These are phyloP conservation scores for Gossypium turneri DNA, from an alignment of 345 rosid genomes.

Conservation along the genomic window DNA sequence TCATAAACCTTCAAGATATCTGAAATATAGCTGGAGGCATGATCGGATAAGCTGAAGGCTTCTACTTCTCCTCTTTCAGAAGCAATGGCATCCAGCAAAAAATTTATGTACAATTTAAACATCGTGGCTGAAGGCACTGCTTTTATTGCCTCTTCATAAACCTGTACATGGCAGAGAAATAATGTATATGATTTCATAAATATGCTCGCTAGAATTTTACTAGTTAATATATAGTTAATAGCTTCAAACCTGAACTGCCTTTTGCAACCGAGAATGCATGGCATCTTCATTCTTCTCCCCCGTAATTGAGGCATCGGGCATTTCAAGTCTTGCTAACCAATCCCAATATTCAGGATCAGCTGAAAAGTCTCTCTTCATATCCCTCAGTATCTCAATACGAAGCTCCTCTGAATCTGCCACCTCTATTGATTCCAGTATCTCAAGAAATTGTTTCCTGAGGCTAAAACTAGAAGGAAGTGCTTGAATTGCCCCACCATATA, in stretches of 20 bases:
- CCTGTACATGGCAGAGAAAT: constrained; percentile 37
- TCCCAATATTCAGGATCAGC: constrained; percentile 71
- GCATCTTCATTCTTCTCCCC: constrained; percentile 25
- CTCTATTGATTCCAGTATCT: constrained; percentile 68
- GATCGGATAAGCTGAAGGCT: constrained; percentile 22
- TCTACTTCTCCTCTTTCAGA: constrained; percentile 32
- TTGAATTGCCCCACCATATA: constrained; percentile 65
- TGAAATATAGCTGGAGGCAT: constrained; percentile 29
- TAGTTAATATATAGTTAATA: background rate
- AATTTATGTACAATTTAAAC: constrained; percentile 55
- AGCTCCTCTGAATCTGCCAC: constrained; percentile 61
- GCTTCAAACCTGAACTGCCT: constrained; percentile 60
- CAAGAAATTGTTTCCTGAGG: constrained; percentile 65
- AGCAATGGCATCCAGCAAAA: constrained; percentile 48
- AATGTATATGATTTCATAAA: background rate
- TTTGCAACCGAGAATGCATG: constrained; percentile 36
- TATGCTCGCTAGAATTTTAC: background rate
- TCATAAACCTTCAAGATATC: constrained; percentile 49
- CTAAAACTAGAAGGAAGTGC: constrained; percentile 64
- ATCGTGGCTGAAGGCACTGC: constrained; percentile 49
- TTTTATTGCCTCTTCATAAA: constrained; percentile 68
- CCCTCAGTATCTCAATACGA: constrained; percentile 54
- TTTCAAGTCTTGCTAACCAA: constrained; percentile 79
- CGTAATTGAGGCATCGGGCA: constrained; percentile 28
- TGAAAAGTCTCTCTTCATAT: constrained; percentile 71